Evolutionary conservation across 2,329 filamentous ascomycete genomes (phyloP).

Genomic region (Cladophialophora psammophila): DNA sequence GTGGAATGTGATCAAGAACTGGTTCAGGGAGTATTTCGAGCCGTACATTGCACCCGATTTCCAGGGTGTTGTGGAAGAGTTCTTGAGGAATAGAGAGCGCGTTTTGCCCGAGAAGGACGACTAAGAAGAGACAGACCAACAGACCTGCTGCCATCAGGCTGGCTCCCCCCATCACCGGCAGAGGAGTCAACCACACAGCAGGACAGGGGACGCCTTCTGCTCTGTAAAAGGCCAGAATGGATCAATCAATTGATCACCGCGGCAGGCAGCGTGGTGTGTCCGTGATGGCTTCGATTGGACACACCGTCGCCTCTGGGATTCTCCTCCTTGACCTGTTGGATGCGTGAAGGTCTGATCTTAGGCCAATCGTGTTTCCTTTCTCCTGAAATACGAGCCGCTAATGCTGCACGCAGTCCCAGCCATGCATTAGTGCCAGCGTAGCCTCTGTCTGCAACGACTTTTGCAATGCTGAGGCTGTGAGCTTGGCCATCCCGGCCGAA

Average conservation of each 20-base stretch:
- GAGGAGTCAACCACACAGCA: not conserved
- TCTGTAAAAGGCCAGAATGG: not conserved
- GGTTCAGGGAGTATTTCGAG: slow-evolving; percentile 19
- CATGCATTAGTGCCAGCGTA: not conserved
- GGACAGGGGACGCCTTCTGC: not conserved
- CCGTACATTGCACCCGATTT: slow-evolving; percentile 21
- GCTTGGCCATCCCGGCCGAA: not conserved
- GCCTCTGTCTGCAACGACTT: not conserved
- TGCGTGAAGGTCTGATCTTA: not conserved
- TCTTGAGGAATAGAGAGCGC: slow-evolving; percentile 13
- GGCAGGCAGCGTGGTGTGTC: not conserved
- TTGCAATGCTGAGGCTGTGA: not conserved
- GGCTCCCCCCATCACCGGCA: not conserved
- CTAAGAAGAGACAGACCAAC: not conserved
- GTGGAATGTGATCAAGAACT: slow-evolving; percentile 14
- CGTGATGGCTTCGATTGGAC: not conserved
- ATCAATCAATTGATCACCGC: not conserved
- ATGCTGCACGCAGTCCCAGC: not conserved
- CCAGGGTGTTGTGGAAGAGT: slow-evolving; percentile 25
- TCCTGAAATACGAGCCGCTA: not conserved
- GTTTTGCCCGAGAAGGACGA: not conserved
- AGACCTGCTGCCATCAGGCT: not conserved
- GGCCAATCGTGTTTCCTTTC: not conserved
- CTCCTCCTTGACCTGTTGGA: too few species aligned
- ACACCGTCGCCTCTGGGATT: too few species aligned